Evolutionary conservation across 2,329 filamentous ascomycete species (phyloP).

Genomic region (Cordyceps farinosa): DNA sequence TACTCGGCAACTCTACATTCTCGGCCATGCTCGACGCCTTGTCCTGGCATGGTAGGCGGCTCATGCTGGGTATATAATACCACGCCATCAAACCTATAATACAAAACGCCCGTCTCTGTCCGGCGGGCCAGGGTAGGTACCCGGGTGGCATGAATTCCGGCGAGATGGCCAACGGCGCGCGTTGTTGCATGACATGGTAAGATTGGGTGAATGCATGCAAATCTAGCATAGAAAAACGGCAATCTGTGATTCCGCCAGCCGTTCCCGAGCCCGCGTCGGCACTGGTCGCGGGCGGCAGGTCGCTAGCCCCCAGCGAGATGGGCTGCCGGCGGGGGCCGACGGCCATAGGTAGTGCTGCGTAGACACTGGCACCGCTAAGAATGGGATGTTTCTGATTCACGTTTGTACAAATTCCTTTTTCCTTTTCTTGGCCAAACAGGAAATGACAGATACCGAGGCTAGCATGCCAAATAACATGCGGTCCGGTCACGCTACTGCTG

Average conservation of each 20-base stretch:
- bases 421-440: background rate
- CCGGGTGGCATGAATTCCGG: too few relatives aligned
- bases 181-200: background rate
- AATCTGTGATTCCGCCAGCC: conserved; percentile 4
- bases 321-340: conserved; percentile 1
- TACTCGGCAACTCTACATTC: too few relatives aligned
- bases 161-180: too few relatives aligned
- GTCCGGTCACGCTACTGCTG: background rate
- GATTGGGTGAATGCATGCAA: background rate
- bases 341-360: background rate
- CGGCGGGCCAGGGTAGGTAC: too few relatives aligned
- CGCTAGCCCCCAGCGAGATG: background rate
- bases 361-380: too few relatives aligned
- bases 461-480: background rate
- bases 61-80: too few relatives aligned
- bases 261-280: background rate
- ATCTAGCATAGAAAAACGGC: background rate
- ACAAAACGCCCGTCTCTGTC: too few relatives aligned
- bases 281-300: too few relatives aligned
- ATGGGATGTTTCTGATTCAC: too few relatives aligned
- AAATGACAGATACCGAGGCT: conserved; percentile 1
- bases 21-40: too few relatives aligned
- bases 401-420: background rate
- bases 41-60: too few relatives aligned
- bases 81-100: too few relatives aligned